phyloP scores from a whole-genome alignment of 352 stramenopile genomes.

The Phytophthora uliginosa region DNA sequence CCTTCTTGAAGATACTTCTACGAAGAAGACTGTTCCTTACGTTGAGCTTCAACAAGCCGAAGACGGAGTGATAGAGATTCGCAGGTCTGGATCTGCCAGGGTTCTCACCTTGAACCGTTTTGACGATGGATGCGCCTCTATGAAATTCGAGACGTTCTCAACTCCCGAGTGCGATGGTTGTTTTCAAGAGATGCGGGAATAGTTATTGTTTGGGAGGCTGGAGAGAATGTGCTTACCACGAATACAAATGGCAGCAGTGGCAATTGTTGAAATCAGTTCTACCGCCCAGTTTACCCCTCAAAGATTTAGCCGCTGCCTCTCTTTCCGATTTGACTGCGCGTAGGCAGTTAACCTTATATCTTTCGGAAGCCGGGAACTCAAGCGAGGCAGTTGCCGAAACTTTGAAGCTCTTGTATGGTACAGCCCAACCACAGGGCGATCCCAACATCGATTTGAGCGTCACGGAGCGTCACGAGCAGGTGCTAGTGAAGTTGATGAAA shows the following conservation, averaged over 20 bases:
- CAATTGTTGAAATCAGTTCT: background rate
- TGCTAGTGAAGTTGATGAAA: background rate
- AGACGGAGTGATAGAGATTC: background rate
- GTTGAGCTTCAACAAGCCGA: background rate
- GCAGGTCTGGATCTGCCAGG: background rate
- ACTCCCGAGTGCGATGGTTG: background rate
- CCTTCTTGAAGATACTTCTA: background rate
- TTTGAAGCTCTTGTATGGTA: background rate
- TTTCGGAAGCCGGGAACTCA: background rate
- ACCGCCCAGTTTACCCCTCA: background rate
- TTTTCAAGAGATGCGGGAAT: background rate
- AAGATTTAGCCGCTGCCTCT: background rate
- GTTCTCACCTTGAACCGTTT: background rate
- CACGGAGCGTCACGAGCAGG: background rate
- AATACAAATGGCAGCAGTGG: background rate
- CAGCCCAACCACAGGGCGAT: background rate
- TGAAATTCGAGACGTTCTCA: background rate
- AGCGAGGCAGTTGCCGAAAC: background rate
- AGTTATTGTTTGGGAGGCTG: background rate
- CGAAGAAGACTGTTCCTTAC: background rate
- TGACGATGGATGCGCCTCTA: background rate
- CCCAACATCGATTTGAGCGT: background rate
- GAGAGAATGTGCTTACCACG: background rate
- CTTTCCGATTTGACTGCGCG: background rate
- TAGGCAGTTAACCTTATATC: background rate